A percentile compares a stretch with the other conserved stretches of the same genome.
These are phyloP conservation scores for Emydomyces testavorans DNA, from an alignment of 2,329 filamentous ascomycete genomes.

Conservation along the genomic window DNA sequence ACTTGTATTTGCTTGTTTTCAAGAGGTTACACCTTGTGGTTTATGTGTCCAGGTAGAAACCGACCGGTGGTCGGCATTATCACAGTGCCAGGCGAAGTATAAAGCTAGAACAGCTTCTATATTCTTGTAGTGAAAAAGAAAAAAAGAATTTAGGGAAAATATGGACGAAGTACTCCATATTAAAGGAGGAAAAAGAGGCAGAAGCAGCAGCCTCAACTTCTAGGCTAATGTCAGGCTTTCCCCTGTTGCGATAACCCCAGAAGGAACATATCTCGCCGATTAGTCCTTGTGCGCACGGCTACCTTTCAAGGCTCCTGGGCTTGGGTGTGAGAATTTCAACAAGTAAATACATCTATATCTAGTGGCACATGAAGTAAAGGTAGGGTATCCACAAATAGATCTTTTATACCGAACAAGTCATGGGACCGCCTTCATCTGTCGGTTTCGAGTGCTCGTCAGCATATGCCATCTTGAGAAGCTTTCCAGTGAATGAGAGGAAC, in stretches of 20 bases:
- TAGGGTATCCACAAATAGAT: background rate
- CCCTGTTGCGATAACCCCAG: too few relatives aligned
- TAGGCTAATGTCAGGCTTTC: background rate
- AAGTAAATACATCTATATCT: conserved; percentile 6
- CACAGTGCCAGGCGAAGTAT: too few relatives aligned
- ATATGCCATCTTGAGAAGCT: background rate
- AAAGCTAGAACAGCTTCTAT: too few relatives aligned
- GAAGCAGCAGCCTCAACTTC: background rate
- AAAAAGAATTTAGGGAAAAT: too few relatives aligned
- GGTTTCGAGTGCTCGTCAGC: background rate
- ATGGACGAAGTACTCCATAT: too few relatives aligned
- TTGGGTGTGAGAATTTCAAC: background rate
- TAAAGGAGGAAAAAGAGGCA: too few relatives aligned
- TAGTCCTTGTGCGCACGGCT: background rate
- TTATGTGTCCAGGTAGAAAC: too few relatives aligned
- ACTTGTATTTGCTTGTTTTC: too few relatives aligned
- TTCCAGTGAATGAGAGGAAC: background rate
- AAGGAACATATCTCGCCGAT: background rate
- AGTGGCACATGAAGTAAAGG: conserved; percentile 1
- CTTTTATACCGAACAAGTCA: conserved; percentile 20
- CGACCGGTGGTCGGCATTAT: too few relatives aligned
- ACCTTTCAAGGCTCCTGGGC: background rate
- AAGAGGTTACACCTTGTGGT: too few relatives aligned
- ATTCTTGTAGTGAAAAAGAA: too few relatives aligned
- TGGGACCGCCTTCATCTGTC: conserved; percentile 27